Evolutionary conservation across 805 yeast genomes (phyloP).

Genomic region (Geotrichum ghanense): DNA sequence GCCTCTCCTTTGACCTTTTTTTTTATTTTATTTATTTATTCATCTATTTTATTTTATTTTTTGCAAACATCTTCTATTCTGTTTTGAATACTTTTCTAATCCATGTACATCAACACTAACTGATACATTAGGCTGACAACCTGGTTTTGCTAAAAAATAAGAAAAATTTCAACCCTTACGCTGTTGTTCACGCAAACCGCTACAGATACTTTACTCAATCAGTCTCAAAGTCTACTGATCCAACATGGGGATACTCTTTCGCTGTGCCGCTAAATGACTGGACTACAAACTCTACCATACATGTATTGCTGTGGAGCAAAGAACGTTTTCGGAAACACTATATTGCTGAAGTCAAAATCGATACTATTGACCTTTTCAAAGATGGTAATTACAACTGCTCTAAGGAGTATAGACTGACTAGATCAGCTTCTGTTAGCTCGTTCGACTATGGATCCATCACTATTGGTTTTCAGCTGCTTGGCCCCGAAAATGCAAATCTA

Average conservation of each 20-base stretch:
- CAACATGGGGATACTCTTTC: conserved; percentile 64
- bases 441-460: background rate
- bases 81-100: background rate
- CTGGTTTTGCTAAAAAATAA: background rate
- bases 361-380: conserved; percentile 6
- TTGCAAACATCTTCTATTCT: too few relatives aligned
- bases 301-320: conserved; percentile 21
- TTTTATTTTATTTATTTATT: too few relatives aligned
- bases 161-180: conserved; percentile 9
- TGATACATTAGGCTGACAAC: background rate
- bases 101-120: background rate
- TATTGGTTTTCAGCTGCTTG: background rate
- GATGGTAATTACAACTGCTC: background rate
- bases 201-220: conserved; percentile 35
- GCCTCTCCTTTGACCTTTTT: too few relatives aligned
- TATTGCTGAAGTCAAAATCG: conserved; percentile 11
- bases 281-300: conserved; percentile 9
- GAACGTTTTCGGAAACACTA: conserved; percentile 15
- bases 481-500: conserved; percentile 2
- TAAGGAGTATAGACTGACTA: background rate
- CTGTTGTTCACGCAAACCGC: conserved; percentile 18
- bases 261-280: conserved; percentile 33
- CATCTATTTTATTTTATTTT: too few relatives aligned
- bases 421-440: background rate
- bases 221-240: conserved; percentile 54